A percentile compares a stretch with the other conserved stretches of the same genome.
phyloP scores from a whole-genome alignment of 495 filamentous ascomycete species.

The Trypethelium eluteriae region DNA sequence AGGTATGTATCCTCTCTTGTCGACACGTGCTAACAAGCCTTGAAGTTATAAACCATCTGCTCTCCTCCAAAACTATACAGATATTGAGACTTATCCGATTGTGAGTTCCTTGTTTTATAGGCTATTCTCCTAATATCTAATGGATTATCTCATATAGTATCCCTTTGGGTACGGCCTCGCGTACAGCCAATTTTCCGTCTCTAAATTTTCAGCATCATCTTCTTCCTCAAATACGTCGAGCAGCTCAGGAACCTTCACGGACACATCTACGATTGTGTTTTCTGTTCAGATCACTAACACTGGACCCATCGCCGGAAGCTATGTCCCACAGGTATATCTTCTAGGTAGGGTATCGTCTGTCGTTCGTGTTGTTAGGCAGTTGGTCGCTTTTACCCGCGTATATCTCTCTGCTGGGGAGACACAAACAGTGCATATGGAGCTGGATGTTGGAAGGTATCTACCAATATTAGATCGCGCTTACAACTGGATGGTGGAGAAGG shows the following conservation, averaged over 20 bases:
- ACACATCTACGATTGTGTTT: constrained; percentile 15
- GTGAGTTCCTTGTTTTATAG: background rate
- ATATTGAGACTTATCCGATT: constrained; percentile 28
- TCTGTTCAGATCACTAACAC: constrained; percentile 29
- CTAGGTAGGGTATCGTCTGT: constrained; percentile 36
- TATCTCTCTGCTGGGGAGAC: constrained; percentile 33
- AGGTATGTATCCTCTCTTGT: constrained; percentile 22
- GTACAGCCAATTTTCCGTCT: constrained; percentile 32
- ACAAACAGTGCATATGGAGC: constrained; percentile 24
- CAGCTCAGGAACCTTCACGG: constrained; percentile 10
- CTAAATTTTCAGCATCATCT: constrained; percentile 7
- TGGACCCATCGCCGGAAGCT: constrained; percentile 32
- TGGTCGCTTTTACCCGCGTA: constrained; percentile 36
- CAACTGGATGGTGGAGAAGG: constrained; percentile 39
- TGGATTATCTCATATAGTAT: constrained; percentile 20
- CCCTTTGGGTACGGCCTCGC: constrained; percentile 39
- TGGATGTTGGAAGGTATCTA: constrained; percentile 38
- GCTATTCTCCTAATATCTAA: background rate
- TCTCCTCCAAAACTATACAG: constrained; percentile 28
- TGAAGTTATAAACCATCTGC: constrained; percentile 6
- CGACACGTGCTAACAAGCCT: background rate
- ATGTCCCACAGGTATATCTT: constrained; percentile 38
- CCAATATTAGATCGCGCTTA: constrained; percentile 35
- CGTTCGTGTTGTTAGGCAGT: constrained; percentile 38
- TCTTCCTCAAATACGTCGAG: background rate